phyloP scores from a whole-genome alignment of 2,329 filamentous ascomycete genomes.

The Aspergillus ochraceus region DNA sequence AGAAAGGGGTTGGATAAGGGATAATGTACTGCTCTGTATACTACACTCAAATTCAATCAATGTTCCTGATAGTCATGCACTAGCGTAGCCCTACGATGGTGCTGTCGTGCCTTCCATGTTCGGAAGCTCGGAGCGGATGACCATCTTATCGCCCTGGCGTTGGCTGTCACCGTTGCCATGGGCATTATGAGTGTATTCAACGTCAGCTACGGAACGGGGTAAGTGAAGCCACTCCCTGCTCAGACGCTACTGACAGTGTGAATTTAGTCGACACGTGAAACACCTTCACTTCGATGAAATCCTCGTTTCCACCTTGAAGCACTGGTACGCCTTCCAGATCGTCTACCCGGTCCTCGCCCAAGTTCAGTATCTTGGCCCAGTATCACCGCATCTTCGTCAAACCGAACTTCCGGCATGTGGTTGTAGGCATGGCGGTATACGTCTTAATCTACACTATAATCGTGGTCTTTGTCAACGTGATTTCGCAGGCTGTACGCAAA shows the following conservation, averaged over 20 bases:
- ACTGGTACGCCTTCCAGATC: constrained; percentile 42
- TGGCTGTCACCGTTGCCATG: constrained; percentile 11
- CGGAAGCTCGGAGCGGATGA: constrained; percentile 13
- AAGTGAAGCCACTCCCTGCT: not conserved
- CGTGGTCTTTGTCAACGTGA: constrained; percentile 9
- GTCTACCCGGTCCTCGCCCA: constrained; percentile 42
- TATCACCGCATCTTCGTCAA: constrained; percentile 42
- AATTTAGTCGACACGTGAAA: constrained; percentile 1
- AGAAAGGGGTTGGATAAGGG: not conserved
- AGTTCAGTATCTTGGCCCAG: constrained; percentile 45
- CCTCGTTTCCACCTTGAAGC: constrained; percentile 27
- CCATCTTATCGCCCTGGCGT: constrained; percentile 7
- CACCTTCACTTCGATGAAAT: constrained; percentile 2
- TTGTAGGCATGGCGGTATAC: constrained; percentile 28
- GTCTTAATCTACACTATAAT: constrained; percentile 10
- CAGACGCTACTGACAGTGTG: too few species aligned
- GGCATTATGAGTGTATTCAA: constrained; percentile 13
- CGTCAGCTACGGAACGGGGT: constrained; percentile 10
- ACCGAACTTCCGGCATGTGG: constrained; percentile 21
- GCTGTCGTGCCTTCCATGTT: constrained; percentile 7
- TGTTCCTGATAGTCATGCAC: not conserved
- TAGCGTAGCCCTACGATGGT: constrained; percentile 9
- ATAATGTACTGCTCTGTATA: too few species aligned
- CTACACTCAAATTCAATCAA: too few species aligned
- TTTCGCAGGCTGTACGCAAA: not conserved